phyloP scores from a whole-genome alignment of 2,329 filamentous ascomycete genomes.

The Plenodomus lindquistii region DNA sequence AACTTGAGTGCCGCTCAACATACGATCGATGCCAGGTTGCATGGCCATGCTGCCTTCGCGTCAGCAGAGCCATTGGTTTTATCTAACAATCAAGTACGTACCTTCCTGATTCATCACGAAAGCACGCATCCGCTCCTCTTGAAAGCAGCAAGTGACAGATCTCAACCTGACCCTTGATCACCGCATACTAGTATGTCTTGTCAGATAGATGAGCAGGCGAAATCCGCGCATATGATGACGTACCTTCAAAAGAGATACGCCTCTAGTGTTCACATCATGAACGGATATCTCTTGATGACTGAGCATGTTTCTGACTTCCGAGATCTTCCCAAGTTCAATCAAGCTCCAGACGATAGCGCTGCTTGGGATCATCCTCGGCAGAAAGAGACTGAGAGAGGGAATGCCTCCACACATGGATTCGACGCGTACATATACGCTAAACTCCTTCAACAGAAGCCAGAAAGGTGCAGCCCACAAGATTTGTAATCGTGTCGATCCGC shows the following conservation, averaged over 20 bases:
- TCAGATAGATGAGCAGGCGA: too few relatives aligned
- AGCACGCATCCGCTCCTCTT: constrained; percentile 4
- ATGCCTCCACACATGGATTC: neutral
- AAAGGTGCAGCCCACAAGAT: constrained; percentile 4
- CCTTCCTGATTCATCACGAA: constrained; percentile 6
- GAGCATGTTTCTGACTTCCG: constrained; percentile 1
- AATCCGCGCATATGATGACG: neutral
- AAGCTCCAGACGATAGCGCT: constrained; percentile 3
- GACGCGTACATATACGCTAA: constrained; percentile 6
- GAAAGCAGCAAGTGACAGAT: constrained; percentile 4
- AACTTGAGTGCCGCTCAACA: constrained; percentile 1
- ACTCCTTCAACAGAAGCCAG: constrained; percentile 1
- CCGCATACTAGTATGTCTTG: constrained; percentile 3
- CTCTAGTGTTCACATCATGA: neutral
- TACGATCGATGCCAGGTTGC: constrained; percentile 8
- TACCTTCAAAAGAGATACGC: neutral
- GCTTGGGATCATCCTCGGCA: constrained; percentile 6
- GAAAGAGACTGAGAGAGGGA: neutral
- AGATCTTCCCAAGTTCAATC: constrained; percentile 7
- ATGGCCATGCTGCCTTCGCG: neutral
- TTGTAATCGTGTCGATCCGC: constrained; percentile 1
- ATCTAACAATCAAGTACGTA: neutral
- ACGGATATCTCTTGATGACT: neutral
- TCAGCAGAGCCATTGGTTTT: neutral
- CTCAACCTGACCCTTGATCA: constrained; percentile 5